Evolutionary conservation across 2,329 filamentous ascomycete species (phyloP), one percentile per base, ranked within the genome.

Genomic region (Apiospora kogelbergensis): DNA sequence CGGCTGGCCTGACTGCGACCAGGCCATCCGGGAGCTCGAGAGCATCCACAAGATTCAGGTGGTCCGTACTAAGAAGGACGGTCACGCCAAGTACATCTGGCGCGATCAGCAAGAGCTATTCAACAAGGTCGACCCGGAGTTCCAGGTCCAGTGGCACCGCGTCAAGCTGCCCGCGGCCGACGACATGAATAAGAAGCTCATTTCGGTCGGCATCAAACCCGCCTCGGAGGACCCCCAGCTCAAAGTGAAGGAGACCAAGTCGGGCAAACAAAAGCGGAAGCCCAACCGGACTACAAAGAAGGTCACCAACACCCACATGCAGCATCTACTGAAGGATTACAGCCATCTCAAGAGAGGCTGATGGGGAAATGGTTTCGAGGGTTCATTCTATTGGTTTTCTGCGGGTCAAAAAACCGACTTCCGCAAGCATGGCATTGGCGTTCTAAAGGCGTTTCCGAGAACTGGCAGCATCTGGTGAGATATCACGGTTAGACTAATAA

Each of bases 21-120:
- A 91, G 24, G 88, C 92, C 11, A 92, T 99, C 78, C 88, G 92
- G 71, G 85, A 88, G 73, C 86, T 99, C 66, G 95, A 98, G 83
- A 82, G 81, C 48, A 88, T 93, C 78, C 91, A 95, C 76, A 91
- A 91, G 79, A 86, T 98, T 63, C 86, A 98, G 44, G 93, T 98
- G 6, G 92, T 93, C 26, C 89, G 95, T 71, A 95, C 95, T 68
- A 97, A 96, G 82, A 98, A 98, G 83, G 95, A 98, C 79, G 91
- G 93, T 76, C 88, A 93, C 74, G 91, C 95, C 1, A 90, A 91
- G 75, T 93, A 92, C 83, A 90, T 99, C 67, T 98, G 95, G 94
- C 87, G 91, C 67, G 93, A 99, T 79, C 93, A 97, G 75, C 88
- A 94, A 17, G 91, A 89, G 15, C 86, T 97, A 67, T 88, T 90